phyloP scores from a whole-genome alignment of 768 basidiomycete species.

The Auricularia heimuer region DNA sequence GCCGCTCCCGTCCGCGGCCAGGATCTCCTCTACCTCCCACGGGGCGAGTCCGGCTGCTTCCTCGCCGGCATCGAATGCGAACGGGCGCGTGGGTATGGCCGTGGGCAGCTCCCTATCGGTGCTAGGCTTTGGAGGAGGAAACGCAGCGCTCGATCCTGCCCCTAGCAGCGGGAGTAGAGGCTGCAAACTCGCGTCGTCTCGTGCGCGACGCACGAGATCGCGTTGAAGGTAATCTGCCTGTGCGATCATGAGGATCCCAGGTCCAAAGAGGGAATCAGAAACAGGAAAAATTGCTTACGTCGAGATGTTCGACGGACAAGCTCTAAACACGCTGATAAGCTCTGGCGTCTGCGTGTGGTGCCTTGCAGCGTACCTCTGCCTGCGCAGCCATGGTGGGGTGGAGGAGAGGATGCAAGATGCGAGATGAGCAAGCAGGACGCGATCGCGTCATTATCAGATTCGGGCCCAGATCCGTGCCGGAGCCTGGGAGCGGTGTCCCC shows the following conservation, averaged over 20 bases:
- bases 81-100: background rate
- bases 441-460: background rate
- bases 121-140: background rate
- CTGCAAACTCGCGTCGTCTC: background rate
- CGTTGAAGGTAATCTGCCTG: constrained; percentile 2
- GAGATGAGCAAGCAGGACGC: background rate
- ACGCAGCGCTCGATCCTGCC: background rate
- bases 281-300: background rate
- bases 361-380: background rate
- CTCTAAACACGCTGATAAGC: background rate
- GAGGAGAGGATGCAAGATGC: background rate
- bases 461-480: background rate
- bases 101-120: background rate
- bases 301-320: background rate
- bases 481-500: too few species aligned
- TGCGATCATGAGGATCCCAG: background rate
- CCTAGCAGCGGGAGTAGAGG: constrained; percentile 3
- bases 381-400: background rate
- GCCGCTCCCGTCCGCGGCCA: background rate
- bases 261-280: background rate
- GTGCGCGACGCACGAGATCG: constrained; percentile 1
- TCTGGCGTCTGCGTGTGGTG: background rate
- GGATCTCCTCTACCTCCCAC: constrained; percentile 3
- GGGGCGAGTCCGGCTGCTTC: background rate
- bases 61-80: background rate